phyloP scores from a whole-genome alignment of 148 eudicot species.

The Cornus florida region DNA sequence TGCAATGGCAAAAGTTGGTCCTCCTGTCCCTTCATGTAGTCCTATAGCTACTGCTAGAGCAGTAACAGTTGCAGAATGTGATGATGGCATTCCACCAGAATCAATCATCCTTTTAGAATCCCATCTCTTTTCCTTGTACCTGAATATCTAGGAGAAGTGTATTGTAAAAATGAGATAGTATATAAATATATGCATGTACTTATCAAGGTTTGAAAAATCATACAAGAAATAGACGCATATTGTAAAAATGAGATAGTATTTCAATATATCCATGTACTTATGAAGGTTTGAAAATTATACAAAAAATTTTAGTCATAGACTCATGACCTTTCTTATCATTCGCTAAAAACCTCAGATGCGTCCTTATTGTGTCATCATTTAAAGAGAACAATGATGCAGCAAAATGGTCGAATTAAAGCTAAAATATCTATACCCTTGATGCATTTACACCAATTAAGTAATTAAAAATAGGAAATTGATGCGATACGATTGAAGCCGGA shows the following conservation, averaged over 20 bases:
- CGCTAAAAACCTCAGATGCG: background rate
- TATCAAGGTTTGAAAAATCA: background rate
- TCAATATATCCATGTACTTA: no score
- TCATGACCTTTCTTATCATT: no score
- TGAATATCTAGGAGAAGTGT: conserved; percentile 39
- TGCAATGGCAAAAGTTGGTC: conserved; percentile 80
- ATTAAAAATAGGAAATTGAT: background rate
- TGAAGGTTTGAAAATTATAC: no score
- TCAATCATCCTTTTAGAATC: conserved; percentile 73
- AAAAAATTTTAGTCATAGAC: no score
- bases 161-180: conserved; percentile 6
- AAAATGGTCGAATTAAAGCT: background rate
- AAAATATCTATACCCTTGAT: background rate
- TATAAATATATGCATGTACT: background rate
- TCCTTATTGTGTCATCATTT: background rate
- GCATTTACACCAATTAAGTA: background rate
- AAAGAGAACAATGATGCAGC: background rate
- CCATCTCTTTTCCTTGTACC: conserved; percentile 93
- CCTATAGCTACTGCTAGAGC: conserved; percentile 74
- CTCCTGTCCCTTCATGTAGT: conserved; percentile 67
- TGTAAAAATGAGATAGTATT: no score
- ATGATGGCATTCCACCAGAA: conserved; percentile 96
- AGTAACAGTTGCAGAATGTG: conserved; percentile 83
- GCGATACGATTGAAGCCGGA: background rate
- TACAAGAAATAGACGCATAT: no score